phyloP scores from a whole-genome alignment of 768 basidiomycete genomes.

The Leccinum truebloodii region DNA sequence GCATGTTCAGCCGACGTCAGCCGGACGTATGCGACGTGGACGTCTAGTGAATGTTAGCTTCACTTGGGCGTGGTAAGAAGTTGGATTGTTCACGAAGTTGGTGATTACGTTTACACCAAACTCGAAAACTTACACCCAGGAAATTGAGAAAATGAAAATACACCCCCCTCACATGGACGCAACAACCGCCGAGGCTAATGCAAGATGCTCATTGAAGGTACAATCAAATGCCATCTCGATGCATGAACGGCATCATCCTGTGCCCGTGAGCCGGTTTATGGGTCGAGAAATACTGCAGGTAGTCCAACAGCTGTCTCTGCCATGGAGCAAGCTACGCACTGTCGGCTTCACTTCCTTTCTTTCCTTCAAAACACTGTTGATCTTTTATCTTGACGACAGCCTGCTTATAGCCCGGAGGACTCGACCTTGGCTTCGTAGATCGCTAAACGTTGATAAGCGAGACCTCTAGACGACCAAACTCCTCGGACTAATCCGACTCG shows the following conservation, averaged over 20 bases:
- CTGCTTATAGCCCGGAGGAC: neutral
- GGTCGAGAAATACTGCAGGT: neutral
- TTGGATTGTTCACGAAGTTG: neutral
- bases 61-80: constrained; percentile 4
- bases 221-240: neutral
- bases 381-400: neutral
- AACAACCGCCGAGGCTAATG: neutral
- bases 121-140: constrained; percentile 9
- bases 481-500: constrained; percentile 19
- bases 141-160: constrained; percentile 3
- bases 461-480: constrained; percentile 9
- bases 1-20: neutral
- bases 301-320: neutral
- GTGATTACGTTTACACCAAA: neutral
- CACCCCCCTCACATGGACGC: constrained; percentile 9
- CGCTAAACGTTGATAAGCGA: neutral
- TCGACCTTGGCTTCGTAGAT: constrained; percentile 1
- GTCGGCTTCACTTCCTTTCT: neutral
- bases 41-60: neutral
- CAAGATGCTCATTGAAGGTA: neutral
- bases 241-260: neutral
- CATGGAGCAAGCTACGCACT: neutral
- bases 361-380: neutral
- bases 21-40: neutral
- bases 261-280: neutral